These are phyloP conservation scores for Exophiala viscosa DNA, from an alignment of 2,329 filamentous ascomycete genomes.

Conservation along the genomic window DNA sequence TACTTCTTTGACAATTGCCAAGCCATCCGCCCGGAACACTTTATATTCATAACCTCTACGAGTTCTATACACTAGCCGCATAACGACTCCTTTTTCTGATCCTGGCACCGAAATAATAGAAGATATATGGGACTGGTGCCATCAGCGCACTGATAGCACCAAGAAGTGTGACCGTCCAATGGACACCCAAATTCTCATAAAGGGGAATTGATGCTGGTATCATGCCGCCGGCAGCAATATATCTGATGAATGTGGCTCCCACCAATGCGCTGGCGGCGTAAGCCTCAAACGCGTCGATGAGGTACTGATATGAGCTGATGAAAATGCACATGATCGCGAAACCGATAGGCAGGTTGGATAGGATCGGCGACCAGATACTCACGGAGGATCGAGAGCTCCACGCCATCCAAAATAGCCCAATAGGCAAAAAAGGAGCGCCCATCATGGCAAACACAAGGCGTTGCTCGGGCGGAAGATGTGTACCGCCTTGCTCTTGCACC, in stretches of 20 bases:
- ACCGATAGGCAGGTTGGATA: no score
- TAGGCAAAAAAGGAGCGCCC: slow-evolving; percentile 35
- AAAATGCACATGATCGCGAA: no score
- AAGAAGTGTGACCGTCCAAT: slow-evolving; percentile 40
- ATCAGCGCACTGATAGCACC: slow-evolving; percentile 37
- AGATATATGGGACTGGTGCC: slow-evolving; percentile 43
- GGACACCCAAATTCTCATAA: slow-evolving; percentile 37
- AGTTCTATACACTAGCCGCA: slow-evolving; percentile 10
- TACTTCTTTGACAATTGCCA: no score
- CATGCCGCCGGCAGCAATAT: slow-evolving; percentile 23
- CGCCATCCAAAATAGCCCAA: no score
- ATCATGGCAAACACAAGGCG: slow-evolving; percentile 59
- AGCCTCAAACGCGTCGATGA: no score
- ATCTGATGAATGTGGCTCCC: no score
- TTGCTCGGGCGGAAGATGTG: slow-evolving; percentile 61
- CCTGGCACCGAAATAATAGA: slow-evolving; percentile 37
- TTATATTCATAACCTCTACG: no score
- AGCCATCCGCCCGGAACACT: no score
- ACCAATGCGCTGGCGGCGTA: no score
- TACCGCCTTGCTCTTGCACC: slow-evolving; percentile 40
- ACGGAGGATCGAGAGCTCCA: no score
- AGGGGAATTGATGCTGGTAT: slow-evolving; percentile 33
- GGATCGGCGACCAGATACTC: no score
- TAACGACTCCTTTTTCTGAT: slow-evolving; percentile 33
- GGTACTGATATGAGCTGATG: no score